Conservation (phyloP, 129 eudicot species). For the Saussurea involucrata region DNA sequence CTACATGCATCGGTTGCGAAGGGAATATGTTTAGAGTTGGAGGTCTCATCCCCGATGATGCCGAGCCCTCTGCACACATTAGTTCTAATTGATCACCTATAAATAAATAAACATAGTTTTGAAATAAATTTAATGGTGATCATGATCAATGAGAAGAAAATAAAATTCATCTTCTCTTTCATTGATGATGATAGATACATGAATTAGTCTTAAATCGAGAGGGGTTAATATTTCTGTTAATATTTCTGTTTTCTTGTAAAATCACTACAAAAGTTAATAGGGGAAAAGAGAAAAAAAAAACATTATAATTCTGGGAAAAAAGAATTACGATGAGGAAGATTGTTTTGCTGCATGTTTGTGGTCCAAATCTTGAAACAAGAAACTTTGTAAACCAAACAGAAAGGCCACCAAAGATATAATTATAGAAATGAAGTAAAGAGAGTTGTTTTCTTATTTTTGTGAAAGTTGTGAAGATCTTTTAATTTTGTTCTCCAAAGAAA, state of each 20-base stretch:
- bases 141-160: background rate
- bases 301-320: background rate
- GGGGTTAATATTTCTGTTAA: background rate
- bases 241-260: background rate
- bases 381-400: conserved; percentile 30
- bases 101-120: background rate
- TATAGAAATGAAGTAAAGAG: conserved; percentile 25
- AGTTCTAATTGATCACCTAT: background rate
- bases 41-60: conserved; percentile 60
- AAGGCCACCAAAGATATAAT: conserved; percentile 27
- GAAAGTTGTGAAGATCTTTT: conserved; percentile 22
- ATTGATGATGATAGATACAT: background rate
- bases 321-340: conserved; percentile 23
- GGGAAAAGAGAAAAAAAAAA: background rate
- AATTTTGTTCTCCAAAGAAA: conserved; percentile 25
- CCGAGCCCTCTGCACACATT: conserved; percentile 42
- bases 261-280: background rate
- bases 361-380: conserved; percentile 34
- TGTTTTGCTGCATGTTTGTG: conserved; percentile 42
- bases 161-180: background rate
- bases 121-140: background rate
- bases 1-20: conserved; percentile 95
- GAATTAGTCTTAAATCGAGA: background rate
- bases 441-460: conserved; percentile 12
- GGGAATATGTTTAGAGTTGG: conserved; percentile 95